Percentiles rank a stretch among this genome's conserved stretches.
Conservation (phyloP, 2,329 filamentous ascomycete genomes). For the Aspergillus ustus region DNA sequence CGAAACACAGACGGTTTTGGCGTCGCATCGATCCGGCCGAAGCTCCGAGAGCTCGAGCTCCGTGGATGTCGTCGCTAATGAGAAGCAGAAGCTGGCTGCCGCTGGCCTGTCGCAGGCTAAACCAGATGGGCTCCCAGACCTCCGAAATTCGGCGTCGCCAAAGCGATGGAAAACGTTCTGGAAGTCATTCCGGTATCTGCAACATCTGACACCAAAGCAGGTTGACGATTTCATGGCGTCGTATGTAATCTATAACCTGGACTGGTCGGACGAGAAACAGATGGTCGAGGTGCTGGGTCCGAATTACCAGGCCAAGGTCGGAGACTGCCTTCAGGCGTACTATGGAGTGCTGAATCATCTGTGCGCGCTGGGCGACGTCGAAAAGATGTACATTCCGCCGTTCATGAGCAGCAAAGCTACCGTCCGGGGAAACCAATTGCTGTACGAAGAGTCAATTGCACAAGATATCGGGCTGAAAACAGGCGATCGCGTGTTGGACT, state of each 20-base stretch:
- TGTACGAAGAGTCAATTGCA: constrained; percentile 58
- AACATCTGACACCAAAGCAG: constrained; percentile 54
- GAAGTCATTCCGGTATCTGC: constrained; percentile 56
- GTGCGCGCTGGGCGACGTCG: constrained; percentile 60
- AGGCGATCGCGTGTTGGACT: constrained; percentile 55
- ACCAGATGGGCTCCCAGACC: constrained; percentile 24
- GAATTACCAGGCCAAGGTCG: constrained; percentile 56
- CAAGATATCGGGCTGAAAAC: constrained; percentile 51
- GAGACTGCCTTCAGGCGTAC: constrained; percentile 57
- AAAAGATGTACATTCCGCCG: constrained; percentile 63
- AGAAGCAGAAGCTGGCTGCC: constrained; percentile 30
- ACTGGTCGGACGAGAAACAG: constrained; percentile 57
- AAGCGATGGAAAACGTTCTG: constrained; percentile 57
- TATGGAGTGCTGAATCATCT: constrained; percentile 61
- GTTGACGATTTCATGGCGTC: constrained; percentile 62
- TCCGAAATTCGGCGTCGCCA: constrained; percentile 52
- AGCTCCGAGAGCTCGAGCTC: constrained; percentile 37
- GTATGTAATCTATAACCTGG: constrained; percentile 61
- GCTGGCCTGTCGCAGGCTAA: constrained; percentile 10
- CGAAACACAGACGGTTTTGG: constrained; percentile 27
- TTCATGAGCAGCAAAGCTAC: constrained; percentile 57
- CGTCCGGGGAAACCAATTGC: constrained; percentile 57
- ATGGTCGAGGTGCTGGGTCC: constrained; percentile 56
- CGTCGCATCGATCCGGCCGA: constrained; percentile 30
- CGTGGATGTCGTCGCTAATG: constrained; percentile 29